Evolutionary conservation across 2,329 filamentous ascomycete genomes (phyloP), one percentile per base, ranked within the genome.

Genomic region (Myotisia sp.): DNA sequence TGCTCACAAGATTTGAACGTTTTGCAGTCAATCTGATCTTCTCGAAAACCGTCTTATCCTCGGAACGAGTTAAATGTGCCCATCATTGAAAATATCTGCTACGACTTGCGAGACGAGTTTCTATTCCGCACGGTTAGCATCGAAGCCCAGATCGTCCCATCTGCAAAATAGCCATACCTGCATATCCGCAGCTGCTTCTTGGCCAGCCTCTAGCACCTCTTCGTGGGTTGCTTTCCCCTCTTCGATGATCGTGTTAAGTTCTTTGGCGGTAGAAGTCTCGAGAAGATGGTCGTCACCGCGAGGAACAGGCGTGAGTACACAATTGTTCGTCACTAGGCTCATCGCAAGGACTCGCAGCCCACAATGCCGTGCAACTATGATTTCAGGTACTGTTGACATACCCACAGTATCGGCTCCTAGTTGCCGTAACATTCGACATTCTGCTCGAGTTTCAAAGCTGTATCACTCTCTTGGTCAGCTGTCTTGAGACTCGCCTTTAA

Each of bases 301-400:
- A 19, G 68, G 63, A 0, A 68, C 70, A 6, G 71, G 63, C 37
- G 73, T 65, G 29, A 76, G 53, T 4, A 78, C 70, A 5, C 70
- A 68, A 17, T 64, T 69, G 52, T 79, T 79, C 10, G 75, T 79
- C 14, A 79, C 74, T 30, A 79, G 54, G 48, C 73, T 77, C 47
- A 79, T 67, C 4, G 72, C 75, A 23, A 79, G 56, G 5, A 79
- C 69, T 18, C 67, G 60, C 44, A 79, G 65, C n/a, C 68, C 70
- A 35, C 63, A 67, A 50, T 79, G 75, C 42, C 75, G 63, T 20
- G 74, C 74, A 10, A 74, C 71, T 32, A 79, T 67, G 34, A 78
- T 74, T 48, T 79, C 75, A 5, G 75, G 75, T 18, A 79, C 73
- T 1, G 75, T 79, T 20, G 71, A 76, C 75, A 79, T 79, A 9